phyloP scores from a whole-genome alignment of 2,329 filamentous ascomycete genomes.

The Cadophora sp. region DNA sequence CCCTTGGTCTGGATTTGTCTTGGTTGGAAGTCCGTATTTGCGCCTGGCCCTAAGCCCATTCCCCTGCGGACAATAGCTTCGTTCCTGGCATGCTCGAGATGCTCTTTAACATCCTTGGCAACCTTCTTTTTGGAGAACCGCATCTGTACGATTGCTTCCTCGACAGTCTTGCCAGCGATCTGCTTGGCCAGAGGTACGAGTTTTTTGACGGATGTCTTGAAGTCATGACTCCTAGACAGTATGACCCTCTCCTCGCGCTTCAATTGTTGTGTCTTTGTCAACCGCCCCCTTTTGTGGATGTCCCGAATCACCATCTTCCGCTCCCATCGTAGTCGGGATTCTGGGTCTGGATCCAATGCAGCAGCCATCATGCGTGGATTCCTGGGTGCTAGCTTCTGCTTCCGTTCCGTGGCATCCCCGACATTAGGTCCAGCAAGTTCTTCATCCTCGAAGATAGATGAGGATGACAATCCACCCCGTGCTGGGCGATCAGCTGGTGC shows the following conservation, averaged over 20 bases:
- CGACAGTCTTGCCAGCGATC: slow-evolving; percentile 90
- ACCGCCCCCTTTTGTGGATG: slow-evolving; percentile 70
- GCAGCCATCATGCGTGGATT: slow-evolving; percentile 63
- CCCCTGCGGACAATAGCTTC: slow-evolving; percentile 79
- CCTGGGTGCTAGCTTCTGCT: slow-evolving; percentile 44
- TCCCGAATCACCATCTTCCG: slow-evolving; percentile 83
- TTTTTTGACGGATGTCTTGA: slow-evolving; percentile 93
- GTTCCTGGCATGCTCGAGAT: slow-evolving; percentile 82
- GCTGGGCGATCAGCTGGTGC: slow-evolving; percentile 47
- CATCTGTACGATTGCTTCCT: slow-evolving; percentile 95
- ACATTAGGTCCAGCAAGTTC: slow-evolving; percentile 42
- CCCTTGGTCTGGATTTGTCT: slow-evolving; percentile 75
- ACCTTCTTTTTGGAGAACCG: slow-evolving; percentile 94
- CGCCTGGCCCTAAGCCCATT: slow-evolving; percentile 72
- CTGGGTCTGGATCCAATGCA: slow-evolving; percentile 77
- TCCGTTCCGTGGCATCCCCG: neutral
- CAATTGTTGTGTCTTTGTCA: slow-evolving; percentile 71
- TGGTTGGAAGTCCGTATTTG: slow-evolving; percentile 48
- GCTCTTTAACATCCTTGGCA: slow-evolving; percentile 78
- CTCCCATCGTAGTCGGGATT: slow-evolving; percentile 76
- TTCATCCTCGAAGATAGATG: slow-evolving; percentile 60
- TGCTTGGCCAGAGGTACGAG: slow-evolving; percentile 84
- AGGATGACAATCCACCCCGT: slow-evolving; percentile 53
- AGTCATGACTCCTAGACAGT: slow-evolving; percentile 68
- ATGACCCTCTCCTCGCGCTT: slow-evolving; percentile 66